Percentiles rank a stretch among this genome's conserved stretches.
Evolutionary conservation across 225 moss, liverwort and hornwort genomes (phyloP).

Genomic region (Anthoceros angustus): DNA sequence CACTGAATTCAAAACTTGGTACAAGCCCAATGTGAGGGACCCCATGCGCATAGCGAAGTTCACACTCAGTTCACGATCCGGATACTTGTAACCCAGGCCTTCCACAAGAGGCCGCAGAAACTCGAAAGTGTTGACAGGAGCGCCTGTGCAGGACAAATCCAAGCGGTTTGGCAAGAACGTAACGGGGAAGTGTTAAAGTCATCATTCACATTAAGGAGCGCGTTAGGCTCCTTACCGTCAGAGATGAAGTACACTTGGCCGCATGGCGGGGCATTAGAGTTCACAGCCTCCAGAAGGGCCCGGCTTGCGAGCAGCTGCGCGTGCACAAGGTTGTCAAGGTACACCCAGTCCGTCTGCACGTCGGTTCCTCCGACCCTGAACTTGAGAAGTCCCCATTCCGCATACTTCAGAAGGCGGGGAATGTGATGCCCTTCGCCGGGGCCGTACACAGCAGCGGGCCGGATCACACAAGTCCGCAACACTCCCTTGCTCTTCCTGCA

Average conservation of each 20-base stretch:
- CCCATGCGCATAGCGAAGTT: constrained; percentile 17
- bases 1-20: constrained; percentile 49
- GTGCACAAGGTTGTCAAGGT: constrained; percentile 73
- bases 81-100: constrained; percentile 45
- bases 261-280: constrained; percentile 23
- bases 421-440: constrained; percentile 68
- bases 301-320: constrained; percentile 75
- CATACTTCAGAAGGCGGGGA: constrained; percentile 48
- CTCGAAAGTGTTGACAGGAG: constrained; percentile 58
- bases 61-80: constrained; percentile 16
- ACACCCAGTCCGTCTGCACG: constrained; percentile 75
- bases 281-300: constrained; percentile 58
- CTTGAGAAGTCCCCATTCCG: constrained; percentile 42
- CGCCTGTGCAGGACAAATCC: constrained; percentile 23
- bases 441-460: constrained; percentile 74
- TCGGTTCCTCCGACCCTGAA: constrained; percentile 47
- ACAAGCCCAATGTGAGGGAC: constrained; percentile 19
- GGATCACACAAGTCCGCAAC: constrained; percentile 60
- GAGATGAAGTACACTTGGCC: constrained; percentile 94
- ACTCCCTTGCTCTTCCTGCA: constrained; percentile 26
- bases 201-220: no score
- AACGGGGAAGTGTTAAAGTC: no score
- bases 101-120: constrained; percentile 51
- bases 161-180: no score
- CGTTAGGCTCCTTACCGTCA: constrained; percentile 36